Conservation (phyloP, 169 alveolate species). For the Blepharisma undulans region DNA sequence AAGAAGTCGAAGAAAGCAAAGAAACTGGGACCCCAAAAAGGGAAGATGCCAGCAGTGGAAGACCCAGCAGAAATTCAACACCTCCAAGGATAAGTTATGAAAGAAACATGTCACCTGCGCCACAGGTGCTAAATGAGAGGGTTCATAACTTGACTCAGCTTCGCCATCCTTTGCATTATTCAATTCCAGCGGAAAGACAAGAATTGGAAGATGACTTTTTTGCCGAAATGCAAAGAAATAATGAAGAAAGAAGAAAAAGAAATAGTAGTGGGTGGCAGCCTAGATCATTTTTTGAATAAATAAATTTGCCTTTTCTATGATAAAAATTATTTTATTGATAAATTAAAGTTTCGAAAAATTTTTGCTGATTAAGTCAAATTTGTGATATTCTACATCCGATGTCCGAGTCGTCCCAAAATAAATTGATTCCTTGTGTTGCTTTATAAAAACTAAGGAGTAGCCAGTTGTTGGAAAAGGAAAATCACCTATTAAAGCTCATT, state of each 20-base stretch:
- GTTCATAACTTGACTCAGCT: neutral
- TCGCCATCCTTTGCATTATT: neutral
- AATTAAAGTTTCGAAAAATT: too few relatives aligned
- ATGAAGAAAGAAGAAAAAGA: neutral
- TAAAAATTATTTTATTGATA: too few relatives aligned
- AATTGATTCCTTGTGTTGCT: too few relatives aligned
- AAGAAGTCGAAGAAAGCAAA: neutral
- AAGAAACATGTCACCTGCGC: neutral
- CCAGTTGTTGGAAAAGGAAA: too few relatives aligned
- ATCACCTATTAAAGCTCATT: too few relatives aligned
- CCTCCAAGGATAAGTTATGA: neutral
- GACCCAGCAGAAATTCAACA: neutral
- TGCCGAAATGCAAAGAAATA: neutral
- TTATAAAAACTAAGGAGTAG: too few relatives aligned
- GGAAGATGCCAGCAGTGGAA: neutral
- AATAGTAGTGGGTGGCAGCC: neutral
- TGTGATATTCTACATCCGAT: too few relatives aligned
- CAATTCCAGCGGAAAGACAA: neutral
- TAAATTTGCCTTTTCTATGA: too few relatives aligned
- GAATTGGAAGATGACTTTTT: neutral
- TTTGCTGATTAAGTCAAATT: too few relatives aligned
- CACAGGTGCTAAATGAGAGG: neutral
- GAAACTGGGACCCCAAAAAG: constrained; percentile 11
- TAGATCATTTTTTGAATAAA: neutral
- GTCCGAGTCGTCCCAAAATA: too few relatives aligned